Percentiles rank a stretch among this genome's conserved stretches.
These are phyloP conservation scores for Cladobotryum protrusum DNA, from an alignment of 2,329 filamentous ascomycete species.

Conservation along the genomic window DNA sequence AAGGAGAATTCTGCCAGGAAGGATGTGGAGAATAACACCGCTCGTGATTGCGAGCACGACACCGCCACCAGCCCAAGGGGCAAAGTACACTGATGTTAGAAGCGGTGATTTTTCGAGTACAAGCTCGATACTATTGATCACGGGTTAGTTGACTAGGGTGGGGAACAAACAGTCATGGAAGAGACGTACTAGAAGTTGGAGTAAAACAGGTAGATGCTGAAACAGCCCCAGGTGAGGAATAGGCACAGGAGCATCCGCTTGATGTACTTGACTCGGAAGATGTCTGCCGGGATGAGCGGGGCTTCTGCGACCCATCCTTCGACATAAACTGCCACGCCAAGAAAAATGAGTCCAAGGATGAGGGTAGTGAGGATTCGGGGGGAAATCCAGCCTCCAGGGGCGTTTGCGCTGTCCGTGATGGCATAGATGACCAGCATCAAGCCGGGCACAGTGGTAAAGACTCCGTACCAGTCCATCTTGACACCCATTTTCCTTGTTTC, in stretches of 20 bases:
- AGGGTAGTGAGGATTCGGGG: constrained; percentile 59
- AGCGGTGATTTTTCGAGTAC: constrained; percentile 47
- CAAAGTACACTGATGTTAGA: constrained; percentile 52
- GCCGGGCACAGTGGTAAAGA: constrained; percentile 47
- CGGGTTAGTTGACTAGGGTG: constrained; percentile 2
- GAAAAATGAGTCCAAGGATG: constrained; percentile 46
- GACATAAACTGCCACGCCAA: constrained; percentile 52
- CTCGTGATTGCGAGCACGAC: constrained; percentile 48
- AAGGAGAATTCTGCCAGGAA: constrained; percentile 48
- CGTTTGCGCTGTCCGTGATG: constrained; percentile 60
- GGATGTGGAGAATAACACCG: constrained; percentile 49
- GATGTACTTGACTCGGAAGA: constrained; percentile 60
- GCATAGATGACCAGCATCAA: constrained; percentile 62
- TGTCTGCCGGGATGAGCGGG: constrained; percentile 56
- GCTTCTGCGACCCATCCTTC: constrained; percentile 56
- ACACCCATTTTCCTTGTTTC: constrained; percentile 23
- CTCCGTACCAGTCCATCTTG: constrained; percentile 58
- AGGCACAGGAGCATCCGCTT: constrained; percentile 48
- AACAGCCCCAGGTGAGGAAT: constrained; percentile 45
- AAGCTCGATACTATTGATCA: constrained; percentile 40
- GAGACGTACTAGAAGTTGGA: constrained; percentile 53
- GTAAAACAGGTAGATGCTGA: constrained; percentile 58
- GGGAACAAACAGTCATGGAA: neutral
- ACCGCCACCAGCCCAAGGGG: constrained; percentile 53
- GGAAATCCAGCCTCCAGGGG: constrained; percentile 54